These are phyloP conservation scores for Thalassiosira profunda DNA, from an alignment of 108 stramenopile genomes.

Conservation along the genomic window DNA sequence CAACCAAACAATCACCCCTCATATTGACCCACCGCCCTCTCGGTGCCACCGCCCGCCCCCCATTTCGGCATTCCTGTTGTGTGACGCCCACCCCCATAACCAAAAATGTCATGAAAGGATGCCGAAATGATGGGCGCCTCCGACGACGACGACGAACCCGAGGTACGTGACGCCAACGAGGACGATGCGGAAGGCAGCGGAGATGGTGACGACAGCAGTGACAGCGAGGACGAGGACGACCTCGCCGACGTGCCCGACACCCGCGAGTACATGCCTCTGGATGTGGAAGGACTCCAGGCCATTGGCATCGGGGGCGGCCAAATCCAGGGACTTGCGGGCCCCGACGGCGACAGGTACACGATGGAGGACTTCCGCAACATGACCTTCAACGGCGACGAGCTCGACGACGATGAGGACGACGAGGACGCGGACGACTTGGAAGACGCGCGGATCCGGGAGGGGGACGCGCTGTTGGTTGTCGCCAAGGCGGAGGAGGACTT, in stretches of 20 bases:
- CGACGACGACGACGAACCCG: slow-evolving; percentile 12
- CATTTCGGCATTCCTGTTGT: slow-evolving; percentile 57
- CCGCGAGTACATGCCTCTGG: slow-evolving; percentile 83
- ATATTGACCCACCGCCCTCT: not conserved
- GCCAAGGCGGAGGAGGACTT: slow-evolving; percentile 94
- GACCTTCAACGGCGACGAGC: slow-evolving; percentile 39
- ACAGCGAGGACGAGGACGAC: slow-evolving; percentile 82
- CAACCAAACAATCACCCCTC: not conserved
- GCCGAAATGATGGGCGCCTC: slow-evolving; percentile 52
- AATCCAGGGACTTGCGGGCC: slow-evolving; percentile 29
- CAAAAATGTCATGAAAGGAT: slow-evolving; percentile 56
- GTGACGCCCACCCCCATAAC: slow-evolving; percentile 22
- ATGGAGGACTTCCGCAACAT: slow-evolving; percentile 51
- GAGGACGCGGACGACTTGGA: slow-evolving; percentile 85
- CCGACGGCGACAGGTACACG: slow-evolving; percentile 28
- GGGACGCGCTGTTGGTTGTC: slow-evolving; percentile 83
- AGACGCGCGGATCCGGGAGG: slow-evolving; percentile 68
- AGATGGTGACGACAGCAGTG: slow-evolving; percentile 43
- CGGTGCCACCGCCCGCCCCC: not conserved
- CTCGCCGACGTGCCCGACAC: slow-evolving; percentile 86
- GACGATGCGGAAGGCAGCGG: slow-evolving; percentile 30
- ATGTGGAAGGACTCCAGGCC: slow-evolving; percentile 79
- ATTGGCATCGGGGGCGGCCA: slow-evolving; percentile 72
- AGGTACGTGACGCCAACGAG: slow-evolving; percentile 9
- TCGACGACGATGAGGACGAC: slow-evolving; percentile 70